phyloP scores from a whole-genome alignment of 2,329 filamentous ascomycete genomes.

The Lachnellula cervina region DNA sequence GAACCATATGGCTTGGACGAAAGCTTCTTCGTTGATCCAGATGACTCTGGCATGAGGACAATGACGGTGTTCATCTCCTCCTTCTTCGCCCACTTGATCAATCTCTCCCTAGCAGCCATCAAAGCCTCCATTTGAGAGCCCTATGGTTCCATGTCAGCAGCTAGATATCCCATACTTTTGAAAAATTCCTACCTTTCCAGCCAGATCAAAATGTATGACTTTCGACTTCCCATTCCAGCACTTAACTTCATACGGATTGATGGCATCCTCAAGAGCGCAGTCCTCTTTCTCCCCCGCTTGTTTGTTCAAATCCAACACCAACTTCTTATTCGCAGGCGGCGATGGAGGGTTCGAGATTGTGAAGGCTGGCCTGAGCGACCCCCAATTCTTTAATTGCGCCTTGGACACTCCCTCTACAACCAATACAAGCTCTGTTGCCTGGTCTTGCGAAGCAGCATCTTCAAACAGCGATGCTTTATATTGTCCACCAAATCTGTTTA shows the following conservation, averaged over 20 bases:
- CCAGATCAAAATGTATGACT: conserved; percentile 25
- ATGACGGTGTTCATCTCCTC: conserved; percentile 28
- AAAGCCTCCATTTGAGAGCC: conserved; percentile 15
- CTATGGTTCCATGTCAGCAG: conserved; percentile 11
- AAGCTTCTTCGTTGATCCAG: conserved; percentile 14
- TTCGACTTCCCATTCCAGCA: conserved; percentile 34
- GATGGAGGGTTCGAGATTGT: conserved; percentile 43
- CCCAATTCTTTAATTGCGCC: conserved; percentile 39
- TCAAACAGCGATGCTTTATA: conserved; percentile 46
- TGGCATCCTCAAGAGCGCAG: conserved; percentile 25
- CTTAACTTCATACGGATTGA: conserved; percentile 26
- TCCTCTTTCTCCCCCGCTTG: conserved; percentile 21
- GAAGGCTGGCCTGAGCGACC: conserved; percentile 42
- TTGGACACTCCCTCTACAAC: conserved; percentile 52
- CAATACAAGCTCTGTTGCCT: conserved; percentile 50
- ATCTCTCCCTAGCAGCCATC: conserved; percentile 19
- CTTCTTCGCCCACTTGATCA: conserved; percentile 24
- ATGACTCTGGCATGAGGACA: conserved; percentile 27
- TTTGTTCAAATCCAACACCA: conserved; percentile 28
- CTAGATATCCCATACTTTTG: neutral
- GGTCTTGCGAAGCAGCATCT: conserved; percentile 19
- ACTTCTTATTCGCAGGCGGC: conserved; percentile 25
- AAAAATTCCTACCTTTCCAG: conserved; percentile 18
- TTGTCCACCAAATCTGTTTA: conserved; percentile 56
- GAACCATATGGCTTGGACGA: conserved; percentile 24